These are phyloP conservation scores for Ilex aquifolium DNA, from an alignment of 257 asterid species.

Conservation along the genomic window DNA sequence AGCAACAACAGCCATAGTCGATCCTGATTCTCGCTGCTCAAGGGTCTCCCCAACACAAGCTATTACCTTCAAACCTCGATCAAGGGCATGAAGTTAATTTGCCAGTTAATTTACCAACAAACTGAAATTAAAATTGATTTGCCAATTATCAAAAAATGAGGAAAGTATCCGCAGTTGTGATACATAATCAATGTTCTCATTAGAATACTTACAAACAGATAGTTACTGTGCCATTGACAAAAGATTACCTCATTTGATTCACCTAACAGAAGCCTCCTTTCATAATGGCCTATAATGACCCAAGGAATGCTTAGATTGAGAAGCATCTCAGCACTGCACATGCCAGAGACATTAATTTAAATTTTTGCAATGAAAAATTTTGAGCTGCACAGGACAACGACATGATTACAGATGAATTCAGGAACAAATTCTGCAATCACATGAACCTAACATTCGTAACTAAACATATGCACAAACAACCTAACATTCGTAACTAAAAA, in stretches of 20 bases:
- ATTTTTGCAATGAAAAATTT: not conserved
- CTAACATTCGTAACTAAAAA: no score
- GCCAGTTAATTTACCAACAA: no score
- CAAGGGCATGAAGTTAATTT: constrained; percentile 41
- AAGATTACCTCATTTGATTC: constrained; percentile 78
- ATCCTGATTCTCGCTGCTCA: constrained; percentile 93
- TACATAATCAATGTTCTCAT: no score
- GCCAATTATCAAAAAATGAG: not conserved
- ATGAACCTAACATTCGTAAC: no score
- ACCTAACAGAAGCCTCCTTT: constrained; percentile 66
- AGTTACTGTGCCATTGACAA: not conserved
- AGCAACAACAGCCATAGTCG: constrained; percentile 83
- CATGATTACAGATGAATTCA: not conserved
- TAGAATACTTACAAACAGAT: not conserved
- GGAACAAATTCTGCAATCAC: no score
- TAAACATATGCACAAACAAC: no score
- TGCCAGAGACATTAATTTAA: constrained; percentile 11
- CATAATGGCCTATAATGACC: constrained; percentile 98
- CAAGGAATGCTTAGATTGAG: constrained; percentile 74
- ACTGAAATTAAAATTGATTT: no score
- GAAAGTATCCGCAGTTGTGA: not conserved
- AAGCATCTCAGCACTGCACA: constrained; percentile 91
- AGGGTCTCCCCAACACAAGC: constrained; percentile 99
- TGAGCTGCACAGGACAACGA: not conserved
- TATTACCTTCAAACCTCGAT: constrained; percentile 93